Conservation (phyloP, 768 basidiomycete species). For the Trametes sanguinea region DNA sequence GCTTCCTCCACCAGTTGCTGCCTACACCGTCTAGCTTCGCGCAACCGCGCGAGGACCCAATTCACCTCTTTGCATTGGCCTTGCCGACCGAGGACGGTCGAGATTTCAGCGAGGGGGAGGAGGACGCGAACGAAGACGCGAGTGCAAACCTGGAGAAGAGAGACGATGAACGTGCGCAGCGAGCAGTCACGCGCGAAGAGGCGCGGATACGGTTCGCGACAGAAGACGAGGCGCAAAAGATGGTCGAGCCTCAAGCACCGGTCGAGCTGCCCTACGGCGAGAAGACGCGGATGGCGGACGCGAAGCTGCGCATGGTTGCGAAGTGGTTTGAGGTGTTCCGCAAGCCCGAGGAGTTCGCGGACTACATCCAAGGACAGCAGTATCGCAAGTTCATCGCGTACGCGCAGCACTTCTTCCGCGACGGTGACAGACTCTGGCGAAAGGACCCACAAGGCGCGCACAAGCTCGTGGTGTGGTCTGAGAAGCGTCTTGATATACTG, state of each 20-base stretch:
- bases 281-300: not conserved
- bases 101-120: no score
- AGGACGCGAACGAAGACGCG: no score
- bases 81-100: constrained; percentile 8
- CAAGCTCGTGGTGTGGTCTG: not conserved
- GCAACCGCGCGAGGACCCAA: not conserved
- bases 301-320: not conserved
- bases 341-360: not conserved
- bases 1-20: constrained; percentile 5
- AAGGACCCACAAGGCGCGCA: no score
- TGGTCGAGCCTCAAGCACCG: no score
- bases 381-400: constrained; percentile 16
- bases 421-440: constrained; percentile 17
- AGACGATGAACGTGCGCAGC: not conserved
- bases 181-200: not conserved
- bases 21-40: constrained; percentile 5
- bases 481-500: constrained; percentile 1
- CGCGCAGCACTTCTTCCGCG: constrained; percentile 5
- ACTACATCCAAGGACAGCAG: not conserved
- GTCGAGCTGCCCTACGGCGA: not conserved
- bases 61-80: not conserved
- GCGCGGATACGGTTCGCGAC: no score
- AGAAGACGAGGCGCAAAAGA: no score
- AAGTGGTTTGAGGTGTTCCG: not conserved
- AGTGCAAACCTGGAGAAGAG: no score